Conservation (phyloP, 768 basidiomycete genomes). For the Tulasnella sp. region DNA sequence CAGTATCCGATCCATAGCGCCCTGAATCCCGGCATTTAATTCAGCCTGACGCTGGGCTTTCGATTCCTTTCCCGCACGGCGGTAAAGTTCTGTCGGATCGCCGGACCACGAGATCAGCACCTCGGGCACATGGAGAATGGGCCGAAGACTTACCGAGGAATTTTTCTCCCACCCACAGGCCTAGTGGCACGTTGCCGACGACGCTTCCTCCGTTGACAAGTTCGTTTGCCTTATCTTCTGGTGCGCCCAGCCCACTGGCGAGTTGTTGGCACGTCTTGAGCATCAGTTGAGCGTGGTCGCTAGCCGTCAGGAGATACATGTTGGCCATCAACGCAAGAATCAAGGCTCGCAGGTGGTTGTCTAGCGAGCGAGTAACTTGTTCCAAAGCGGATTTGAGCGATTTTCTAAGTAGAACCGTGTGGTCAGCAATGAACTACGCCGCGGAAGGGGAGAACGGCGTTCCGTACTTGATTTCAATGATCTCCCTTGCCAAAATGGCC, state of each 20-base stretch:
- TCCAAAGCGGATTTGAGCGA: constrained; percentile 64
- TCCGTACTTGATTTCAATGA: constrained; percentile 61
- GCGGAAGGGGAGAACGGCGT: constrained; percentile 1
- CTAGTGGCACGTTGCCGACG: constrained; percentile 64
- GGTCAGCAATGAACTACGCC: constrained; percentile 32
- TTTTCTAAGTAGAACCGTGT: constrained; percentile 47
- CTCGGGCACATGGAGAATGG: background rate
- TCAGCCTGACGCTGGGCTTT: constrained; percentile 27
- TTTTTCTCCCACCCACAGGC: constrained; percentile 74
- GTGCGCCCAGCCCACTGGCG: constrained; percentile 68
- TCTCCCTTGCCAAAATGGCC: constrained; percentile 48
- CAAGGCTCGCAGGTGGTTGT: constrained; percentile 76
- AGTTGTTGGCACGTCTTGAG: constrained; percentile 69
- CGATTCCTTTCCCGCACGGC: constrained; percentile 18
- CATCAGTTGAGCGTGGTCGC: constrained; percentile 68
- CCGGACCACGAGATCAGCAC: background rate
- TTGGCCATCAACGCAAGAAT: constrained; percentile 68
- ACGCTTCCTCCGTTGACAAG: constrained; percentile 19
- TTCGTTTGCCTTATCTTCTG: constrained; percentile 33
- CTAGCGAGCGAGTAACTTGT: constrained; percentile 59
- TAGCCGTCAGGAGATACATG: constrained; percentile 71
- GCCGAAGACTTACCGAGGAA: constrained; percentile 56
- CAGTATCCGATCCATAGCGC: background rate
- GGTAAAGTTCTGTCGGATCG: constrained; percentile 22
- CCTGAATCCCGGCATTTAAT: constrained; percentile 6